Base-by-base conservation (phyloP, 495 filamentous ascomycete genomes). In the Penicillium canescens region DNA sequence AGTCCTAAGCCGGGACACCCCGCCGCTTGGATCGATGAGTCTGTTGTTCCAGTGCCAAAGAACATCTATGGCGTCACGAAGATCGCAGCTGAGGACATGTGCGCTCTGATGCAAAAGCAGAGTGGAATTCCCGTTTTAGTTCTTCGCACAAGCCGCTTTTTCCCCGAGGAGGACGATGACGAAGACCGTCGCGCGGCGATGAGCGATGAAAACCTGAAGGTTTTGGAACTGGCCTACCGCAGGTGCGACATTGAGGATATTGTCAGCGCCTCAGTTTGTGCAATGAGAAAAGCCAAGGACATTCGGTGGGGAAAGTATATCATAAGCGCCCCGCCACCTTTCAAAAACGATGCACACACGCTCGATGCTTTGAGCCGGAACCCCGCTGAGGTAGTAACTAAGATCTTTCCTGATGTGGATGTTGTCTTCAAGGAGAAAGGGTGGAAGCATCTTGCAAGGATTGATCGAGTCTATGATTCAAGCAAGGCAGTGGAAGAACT, bases 11-110 rank as follows among this genome's bases (percentile, higher is more conserved):
- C 47, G 5, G 47, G 47, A 20, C 18, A 20, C 18, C 47, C 47
- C n/a, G 47, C 47, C 12, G 47, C 47, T 21, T 50, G 47, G 47
- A 50, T 50, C 37, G 47, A 50, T 41, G 47, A 50, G 34, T 28
- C 37, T 16, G 47, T 50, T 14, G 47, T 50, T 7, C 47, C 47
- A 3, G 13, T 50, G 12, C 47, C 47, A n/a, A 50, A 50, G 14
- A 50, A 50, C 16, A 50, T 50, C 13, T 50, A 50, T 26, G 47
- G 47, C 7, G 47, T 50, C 35, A 50, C 47, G 9, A 50, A 50
- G 26, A 24, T 50, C 34, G 47, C 47, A 7, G 47, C 47, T 10
- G 47, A 50, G n/a, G 47, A 50, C 6, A 42, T 50, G 47, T 50
- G 47, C 37, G 47, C 47, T 28, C 24, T 50, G n/a, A 20, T 50